A percentile compares a stretch with the other conserved stretches of the same genome.
Conservation (phyloP, 192 early-diverging fungal species). For the Backusella morwellensis region DNA sequence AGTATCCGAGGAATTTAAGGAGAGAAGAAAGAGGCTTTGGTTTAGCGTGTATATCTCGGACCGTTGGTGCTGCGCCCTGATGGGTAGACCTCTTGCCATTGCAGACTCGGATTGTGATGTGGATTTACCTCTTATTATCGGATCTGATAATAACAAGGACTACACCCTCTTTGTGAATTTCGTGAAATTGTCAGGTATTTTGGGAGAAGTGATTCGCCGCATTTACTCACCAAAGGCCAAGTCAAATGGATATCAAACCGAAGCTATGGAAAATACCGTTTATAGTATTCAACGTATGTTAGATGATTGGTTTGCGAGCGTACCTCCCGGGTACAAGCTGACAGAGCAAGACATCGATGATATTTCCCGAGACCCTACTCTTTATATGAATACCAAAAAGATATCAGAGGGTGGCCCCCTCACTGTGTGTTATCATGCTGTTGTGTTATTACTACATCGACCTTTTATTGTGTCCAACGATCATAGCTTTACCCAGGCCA, state of each 20-base stretch:
- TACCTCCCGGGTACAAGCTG: slow-evolving; percentile 18
- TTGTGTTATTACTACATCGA: slow-evolving; percentile 30
- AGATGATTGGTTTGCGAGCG: slow-evolving; percentile 24
- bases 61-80: slow-evolving; percentile 47
- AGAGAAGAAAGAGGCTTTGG: slow-evolving; percentile 68
- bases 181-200: slow-evolving; percentile 31
- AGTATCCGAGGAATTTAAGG: slow-evolving; percentile 44
- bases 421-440: slow-evolving; percentile 31
- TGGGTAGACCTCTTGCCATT: slow-evolving; percentile 45
- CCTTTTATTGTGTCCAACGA: slow-evolving; percentile 31
- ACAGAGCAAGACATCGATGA: slow-evolving; percentile 5
- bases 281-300: slow-evolving; percentile 27
- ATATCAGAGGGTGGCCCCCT: slow-evolving; percentile 18
- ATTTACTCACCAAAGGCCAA: slow-evolving; percentile 37
- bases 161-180: slow-evolving; percentile 31
- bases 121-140: slow-evolving; percentile 24
- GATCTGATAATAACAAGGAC: background rate
- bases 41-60: slow-evolving; percentile 70
- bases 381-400: background rate
- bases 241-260: slow-evolving; percentile 15
- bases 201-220: slow-evolving; percentile 31
- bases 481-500: background rate
- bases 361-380: background rate
- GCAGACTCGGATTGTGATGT: slow-evolving; percentile 42
- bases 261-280: slow-evolving; percentile 18